Evolutionary conservation across 345 rosid species (phyloP), one percentile per base, ranked within the genome.

Genomic region (Melaleuca quinquenervia): DNA sequence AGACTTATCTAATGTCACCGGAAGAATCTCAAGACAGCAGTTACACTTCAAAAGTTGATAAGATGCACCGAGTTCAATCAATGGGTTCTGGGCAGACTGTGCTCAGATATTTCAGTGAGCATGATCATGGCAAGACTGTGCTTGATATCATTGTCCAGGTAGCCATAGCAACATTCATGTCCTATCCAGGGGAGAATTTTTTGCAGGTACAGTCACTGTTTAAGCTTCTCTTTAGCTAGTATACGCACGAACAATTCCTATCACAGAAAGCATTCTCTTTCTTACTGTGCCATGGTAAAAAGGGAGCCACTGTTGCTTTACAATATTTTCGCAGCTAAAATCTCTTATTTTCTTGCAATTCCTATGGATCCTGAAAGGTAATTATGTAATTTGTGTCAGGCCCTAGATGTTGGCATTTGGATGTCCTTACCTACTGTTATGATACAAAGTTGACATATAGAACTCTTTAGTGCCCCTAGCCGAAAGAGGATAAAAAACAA

Each of bases 161-260:
- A 89, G 91, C 96, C 84, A 87, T 91, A 87, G 93, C 94, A 84
- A 90, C 99, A 60, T 93, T 97, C 86, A 86, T 93, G 90, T 93
- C 98, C 64, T 97, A 96, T 89, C 98, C 99, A 52, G 99, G 99
- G 89, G 98, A 96, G 90, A 97, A 94, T 56, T 92, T 93, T 91
- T 92, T 97, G 93, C 99, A 97, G 98, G 99, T 97, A 90, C 45
- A 70, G 48, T 36, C 13, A 32, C 7, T 70, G 48, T 12, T 70
- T 36, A 70, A 70, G 78, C 48, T 36, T 70, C 78, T 70, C 24
- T 70, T 22, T 36, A 18, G 48, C 78, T 70, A 36, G 78, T 41
- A 18, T 32, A 32, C 24, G 1, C 24, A 36, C 18, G 26, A 41
- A 16, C 22, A 70, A 48, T 70, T 36, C 13, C 78, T 36, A 70